These are phyloP conservation scores for Hydrangea macrophylla DNA, from an alignment of 148 eudicot species.

Conservation along the genomic window DNA sequence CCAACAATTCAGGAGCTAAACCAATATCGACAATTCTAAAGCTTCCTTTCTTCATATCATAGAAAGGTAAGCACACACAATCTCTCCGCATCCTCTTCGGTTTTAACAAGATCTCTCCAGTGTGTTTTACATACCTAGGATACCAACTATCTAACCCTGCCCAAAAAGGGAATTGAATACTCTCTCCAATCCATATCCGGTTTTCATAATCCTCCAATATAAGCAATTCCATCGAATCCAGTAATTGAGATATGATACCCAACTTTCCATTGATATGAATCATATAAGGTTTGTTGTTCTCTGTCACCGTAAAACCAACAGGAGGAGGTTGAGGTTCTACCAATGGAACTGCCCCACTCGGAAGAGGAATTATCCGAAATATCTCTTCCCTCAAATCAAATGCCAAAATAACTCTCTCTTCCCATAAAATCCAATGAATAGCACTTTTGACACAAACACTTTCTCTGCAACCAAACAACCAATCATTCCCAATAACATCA, in stretches of 20 bases:
- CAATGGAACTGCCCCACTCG: not conserved
- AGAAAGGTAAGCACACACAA: not conserved
- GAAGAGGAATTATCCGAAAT: not conserved
- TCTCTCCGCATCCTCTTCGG: not conserved
- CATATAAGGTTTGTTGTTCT: not conserved
- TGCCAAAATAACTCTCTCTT: not conserved
- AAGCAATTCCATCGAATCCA: not conserved
- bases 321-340: not conserved
- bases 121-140: not conserved
- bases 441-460: not conserved
- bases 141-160: not conserved
- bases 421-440: not conserved
- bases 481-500: not conserved
- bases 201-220: not conserved
- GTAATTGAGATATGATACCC: not conserved
- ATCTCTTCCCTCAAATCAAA: constrained; percentile 1
- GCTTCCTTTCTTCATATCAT: not conserved
- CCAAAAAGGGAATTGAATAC: not conserved
- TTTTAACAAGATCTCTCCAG: not conserved
- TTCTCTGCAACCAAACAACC: not conserved
- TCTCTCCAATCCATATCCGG: not conserved
- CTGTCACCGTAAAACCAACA: not conserved
- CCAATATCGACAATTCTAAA: not conserved
- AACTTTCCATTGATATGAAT: not conserved
- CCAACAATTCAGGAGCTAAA: not conserved